Evolutionary conservation across 2,329 filamentous ascomycete genomes (phyloP).

Genomic region (Trichoderma gracile): DNA sequence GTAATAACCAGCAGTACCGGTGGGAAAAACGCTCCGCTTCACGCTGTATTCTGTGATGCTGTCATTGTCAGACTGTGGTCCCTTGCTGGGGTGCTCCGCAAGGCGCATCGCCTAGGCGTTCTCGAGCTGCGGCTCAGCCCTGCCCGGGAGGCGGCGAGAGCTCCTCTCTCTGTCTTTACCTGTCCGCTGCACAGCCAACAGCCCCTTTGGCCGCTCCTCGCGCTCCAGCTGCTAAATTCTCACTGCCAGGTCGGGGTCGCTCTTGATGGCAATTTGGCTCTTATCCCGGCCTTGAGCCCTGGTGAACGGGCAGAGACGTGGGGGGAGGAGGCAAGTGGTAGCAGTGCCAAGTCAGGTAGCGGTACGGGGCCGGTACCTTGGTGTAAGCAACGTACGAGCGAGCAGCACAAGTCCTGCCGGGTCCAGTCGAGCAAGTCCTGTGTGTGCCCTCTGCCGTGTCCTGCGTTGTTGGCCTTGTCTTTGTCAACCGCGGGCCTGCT

Average conservation of each 20-base stretch:
- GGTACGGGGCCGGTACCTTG: background rate
- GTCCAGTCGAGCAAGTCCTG: slow-evolving; percentile 6
- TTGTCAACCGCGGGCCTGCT: background rate
- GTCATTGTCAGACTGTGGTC: slow-evolving; percentile 11
- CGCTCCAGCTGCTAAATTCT: slow-evolving; percentile 18
- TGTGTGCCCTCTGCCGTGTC: no score
- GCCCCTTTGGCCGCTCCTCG: slow-evolving; percentile 4
- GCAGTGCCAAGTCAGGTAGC: no score
- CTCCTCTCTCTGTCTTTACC: background rate
- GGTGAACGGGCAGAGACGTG: background rate
- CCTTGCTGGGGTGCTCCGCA: slow-evolving; percentile 11
- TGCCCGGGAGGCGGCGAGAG: background rate
- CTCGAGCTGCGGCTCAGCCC: slow-evolving; percentile 18
- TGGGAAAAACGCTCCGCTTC: no score
- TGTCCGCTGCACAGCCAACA: slow-evolving; percentile 17
- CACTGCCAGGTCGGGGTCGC: slow-evolving; percentile 11
- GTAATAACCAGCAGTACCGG: background rate
- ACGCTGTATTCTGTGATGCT: background rate
- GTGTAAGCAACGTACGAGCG: slow-evolving; percentile 15
- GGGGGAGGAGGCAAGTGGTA: background rate
- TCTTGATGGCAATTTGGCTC: background rate
- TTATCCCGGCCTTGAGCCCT: background rate
- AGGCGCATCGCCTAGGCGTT: slow-evolving; percentile 21
- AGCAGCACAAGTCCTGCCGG: slow-evolving; percentile 8
- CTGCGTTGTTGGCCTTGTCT: background rate